Percentiles rank a stretch among this genome's conserved stretches.
Conservation (phyloP, 2,329 filamentous ascomycete species). For the Didymella sp. region DNA sequence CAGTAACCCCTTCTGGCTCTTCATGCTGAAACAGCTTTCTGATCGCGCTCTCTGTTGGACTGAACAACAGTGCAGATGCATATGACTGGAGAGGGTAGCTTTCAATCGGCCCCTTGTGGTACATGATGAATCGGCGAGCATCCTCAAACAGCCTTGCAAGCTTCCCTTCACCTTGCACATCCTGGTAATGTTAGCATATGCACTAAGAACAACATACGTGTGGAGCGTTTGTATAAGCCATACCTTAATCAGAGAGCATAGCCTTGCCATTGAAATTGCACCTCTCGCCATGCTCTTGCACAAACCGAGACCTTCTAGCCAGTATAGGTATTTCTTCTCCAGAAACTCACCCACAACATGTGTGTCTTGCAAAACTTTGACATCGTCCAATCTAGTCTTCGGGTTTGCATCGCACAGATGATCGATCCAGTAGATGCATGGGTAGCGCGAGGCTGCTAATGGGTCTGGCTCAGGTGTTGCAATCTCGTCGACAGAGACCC, state of each 20-base stretch:
- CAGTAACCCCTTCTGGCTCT: constrained; percentile 23
- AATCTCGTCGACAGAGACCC: constrained; percentile 25
- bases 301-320: constrained; percentile 11
- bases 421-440: constrained; percentile 46
- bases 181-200: not conserved
- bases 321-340: not conserved
- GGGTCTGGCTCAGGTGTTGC: constrained; percentile 34
- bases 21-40: constrained; percentile 24
- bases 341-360: constrained; percentile 5
- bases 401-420: constrained; percentile 37
- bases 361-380: not conserved
- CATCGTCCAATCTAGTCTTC: not conserved
- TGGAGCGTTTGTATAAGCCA: no score
- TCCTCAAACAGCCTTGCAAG: constrained; percentile 21
- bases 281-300: constrained; percentile 1
- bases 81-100: constrained; percentile 34
- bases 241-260: constrained; percentile 8
- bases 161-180: not conserved
- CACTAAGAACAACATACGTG: not conserved
- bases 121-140: constrained; percentile 31
- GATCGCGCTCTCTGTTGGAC: constrained; percentile 26
- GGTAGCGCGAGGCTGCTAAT: constrained; percentile 32
- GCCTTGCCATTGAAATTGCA: constrained; percentile 14
- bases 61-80: constrained; percentile 32
- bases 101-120: constrained; percentile 28